Evolutionary conservation across 2,329 filamentous ascomycete genomes (phyloP).

Genomic region (Sclerotinia glacialis): DNA sequence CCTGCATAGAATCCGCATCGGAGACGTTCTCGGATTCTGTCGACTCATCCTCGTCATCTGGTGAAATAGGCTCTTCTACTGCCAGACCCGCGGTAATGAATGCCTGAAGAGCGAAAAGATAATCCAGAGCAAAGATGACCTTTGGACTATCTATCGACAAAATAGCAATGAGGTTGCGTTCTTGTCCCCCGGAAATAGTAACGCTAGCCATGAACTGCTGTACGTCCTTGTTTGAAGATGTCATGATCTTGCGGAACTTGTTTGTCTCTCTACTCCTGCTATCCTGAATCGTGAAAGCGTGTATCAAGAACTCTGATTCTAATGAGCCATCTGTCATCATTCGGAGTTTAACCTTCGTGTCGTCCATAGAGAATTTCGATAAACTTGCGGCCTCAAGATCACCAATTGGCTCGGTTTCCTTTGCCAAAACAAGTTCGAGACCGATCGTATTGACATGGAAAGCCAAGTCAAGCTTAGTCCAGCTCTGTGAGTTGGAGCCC

Average conservation of each 20-base stretch:
- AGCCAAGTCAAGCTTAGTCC: constrained; percentile 90
- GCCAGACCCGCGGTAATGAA: constrained; percentile 74
- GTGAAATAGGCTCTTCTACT: constrained; percentile 56
- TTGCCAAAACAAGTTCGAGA: constrained; percentile 78
- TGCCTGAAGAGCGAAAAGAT: constrained; percentile 82
- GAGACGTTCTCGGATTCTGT: constrained; percentile 58
- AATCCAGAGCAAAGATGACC: constrained; percentile 93
- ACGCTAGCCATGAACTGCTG: constrained; percentile 98
- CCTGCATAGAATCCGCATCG: constrained; percentile 53
- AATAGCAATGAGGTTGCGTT: constrained; percentile 82
- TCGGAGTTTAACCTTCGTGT: constrained; percentile 85
- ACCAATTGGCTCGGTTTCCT: constrained; percentile 73
- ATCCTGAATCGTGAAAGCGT: constrained; percentile 92
- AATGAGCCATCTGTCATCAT: constrained; percentile 90
- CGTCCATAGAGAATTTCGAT: constrained; percentile 90
- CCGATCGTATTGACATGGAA: constrained; percentile 88
- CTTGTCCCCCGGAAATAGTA: constrained; percentile 81
- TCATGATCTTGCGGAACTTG: constrained; percentile 98
- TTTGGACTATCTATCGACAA: constrained; percentile 92
- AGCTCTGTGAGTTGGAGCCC: constrained; percentile 64
- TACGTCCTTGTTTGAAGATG: constrained; percentile 87
- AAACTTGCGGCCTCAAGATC: constrained; percentile 76
- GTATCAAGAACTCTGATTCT: constrained; percentile 88
- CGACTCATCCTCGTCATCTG: constrained; percentile 51
- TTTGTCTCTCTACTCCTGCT: constrained; percentile 86